These are phyloP conservation scores for Chaetomium sp. DNA, from an alignment of 2,329 filamentous ascomycete species.

Conservation along the genomic window DNA sequence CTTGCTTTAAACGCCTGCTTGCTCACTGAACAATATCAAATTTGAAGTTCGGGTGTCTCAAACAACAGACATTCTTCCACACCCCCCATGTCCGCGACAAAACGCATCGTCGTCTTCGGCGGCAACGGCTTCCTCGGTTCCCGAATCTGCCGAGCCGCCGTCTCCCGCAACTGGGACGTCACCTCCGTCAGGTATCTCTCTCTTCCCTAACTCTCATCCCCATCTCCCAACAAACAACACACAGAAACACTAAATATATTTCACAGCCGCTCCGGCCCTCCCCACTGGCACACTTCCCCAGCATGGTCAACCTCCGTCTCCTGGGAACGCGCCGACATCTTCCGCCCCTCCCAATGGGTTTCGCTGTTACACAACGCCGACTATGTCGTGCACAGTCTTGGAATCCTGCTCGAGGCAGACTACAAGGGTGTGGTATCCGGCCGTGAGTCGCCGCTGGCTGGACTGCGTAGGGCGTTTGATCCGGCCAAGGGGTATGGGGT, in stretches of 20 bases:
- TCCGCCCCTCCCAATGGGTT: slow-evolving; percentile 74
- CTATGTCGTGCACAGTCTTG: slow-evolving; percentile 90
- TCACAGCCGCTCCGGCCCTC: slow-evolving; percentile 80
- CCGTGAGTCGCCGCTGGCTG: slow-evolving; percentile 71
- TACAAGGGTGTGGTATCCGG: slow-evolving; percentile 91
- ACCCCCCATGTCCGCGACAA: slow-evolving; percentile 51
- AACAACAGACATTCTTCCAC: slow-evolving; percentile 17
- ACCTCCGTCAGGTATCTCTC: slow-evolving; percentile 73
- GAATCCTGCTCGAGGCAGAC: slow-evolving; percentile 92
- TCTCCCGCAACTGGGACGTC: slow-evolving; percentile 81
- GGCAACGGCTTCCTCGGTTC: slow-evolving; percentile 87
- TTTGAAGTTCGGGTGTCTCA: neutral
- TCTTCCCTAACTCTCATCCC: neutral
- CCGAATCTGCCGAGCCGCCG: slow-evolving; percentile 85
- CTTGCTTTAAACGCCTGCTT: too few species aligned
- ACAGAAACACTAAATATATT: too few species aligned
- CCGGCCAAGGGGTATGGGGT: slow-evolving; percentile 47
- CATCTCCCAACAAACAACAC: too few species aligned
- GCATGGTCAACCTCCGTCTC: slow-evolving; percentile 75
- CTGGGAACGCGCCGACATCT: slow-evolving; percentile 85
- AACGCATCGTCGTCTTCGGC: slow-evolving; percentile 83
- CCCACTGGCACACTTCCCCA: slow-evolving; percentile 73
- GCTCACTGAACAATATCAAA: neutral
- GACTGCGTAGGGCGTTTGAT: slow-evolving; percentile 72
- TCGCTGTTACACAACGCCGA: slow-evolving; percentile 69